Evolutionary conservation across 768 basidiomycete genomes (phyloP).

Genomic region (Serendipita sp.): DNA sequence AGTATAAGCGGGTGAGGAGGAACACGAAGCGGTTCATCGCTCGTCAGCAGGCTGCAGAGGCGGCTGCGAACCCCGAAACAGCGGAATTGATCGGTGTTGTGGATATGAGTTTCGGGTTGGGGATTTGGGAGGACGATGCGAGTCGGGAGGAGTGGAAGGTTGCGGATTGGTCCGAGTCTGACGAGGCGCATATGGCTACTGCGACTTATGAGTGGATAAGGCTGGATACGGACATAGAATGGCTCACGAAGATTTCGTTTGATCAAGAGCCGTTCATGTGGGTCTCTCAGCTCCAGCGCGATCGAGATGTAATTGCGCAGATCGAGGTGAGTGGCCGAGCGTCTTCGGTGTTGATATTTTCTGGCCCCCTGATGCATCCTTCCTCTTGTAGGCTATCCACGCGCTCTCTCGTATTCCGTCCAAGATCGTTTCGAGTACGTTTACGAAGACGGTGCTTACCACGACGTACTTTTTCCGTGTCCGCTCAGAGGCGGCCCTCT

Average conservation of each 20-base stretch:
- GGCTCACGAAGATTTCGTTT: slow-evolving; percentile 86
- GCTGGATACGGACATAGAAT: slow-evolving; percentile 98
- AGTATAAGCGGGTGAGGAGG: slow-evolving; percentile 89
- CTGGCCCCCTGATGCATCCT: too few species aligned
- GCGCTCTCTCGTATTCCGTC: slow-evolving; percentile 70
- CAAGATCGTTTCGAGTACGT: slow-evolving; percentile 72
- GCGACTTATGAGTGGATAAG: slow-evolving; percentile 99
- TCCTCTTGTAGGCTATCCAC: slow-evolving; percentile 54
- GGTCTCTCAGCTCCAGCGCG: slow-evolving; percentile 89
- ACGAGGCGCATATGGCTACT: slow-evolving; percentile 82
- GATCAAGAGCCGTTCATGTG: slow-evolving; percentile 98
- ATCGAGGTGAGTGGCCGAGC: slow-evolving; percentile 53
- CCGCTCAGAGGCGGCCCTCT: slow-evolving; percentile 83
- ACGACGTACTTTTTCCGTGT: slow-evolving; percentile 93
- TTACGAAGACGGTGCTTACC: slow-evolving; percentile 87
- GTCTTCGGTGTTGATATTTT: not conserved
- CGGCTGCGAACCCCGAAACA: slow-evolving; percentile 81
- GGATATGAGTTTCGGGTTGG: slow-evolving; percentile 84
- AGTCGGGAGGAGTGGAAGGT: slow-evolving; percentile 93
- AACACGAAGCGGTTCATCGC: slow-evolving; percentile 94
- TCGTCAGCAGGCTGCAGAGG: slow-evolving; percentile 81
- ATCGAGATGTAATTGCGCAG: slow-evolving; percentile 93
- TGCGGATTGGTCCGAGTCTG: slow-evolving; percentile 94
- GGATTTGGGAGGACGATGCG: slow-evolving; percentile 91
- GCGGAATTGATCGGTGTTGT: slow-evolving; percentile 88